Percentiles rank a stretch among this genome's conserved stretches.
Conservation (phyloP, 1,284 basidiomycete genomes). For the Cystobasidium pallidum region DNA sequence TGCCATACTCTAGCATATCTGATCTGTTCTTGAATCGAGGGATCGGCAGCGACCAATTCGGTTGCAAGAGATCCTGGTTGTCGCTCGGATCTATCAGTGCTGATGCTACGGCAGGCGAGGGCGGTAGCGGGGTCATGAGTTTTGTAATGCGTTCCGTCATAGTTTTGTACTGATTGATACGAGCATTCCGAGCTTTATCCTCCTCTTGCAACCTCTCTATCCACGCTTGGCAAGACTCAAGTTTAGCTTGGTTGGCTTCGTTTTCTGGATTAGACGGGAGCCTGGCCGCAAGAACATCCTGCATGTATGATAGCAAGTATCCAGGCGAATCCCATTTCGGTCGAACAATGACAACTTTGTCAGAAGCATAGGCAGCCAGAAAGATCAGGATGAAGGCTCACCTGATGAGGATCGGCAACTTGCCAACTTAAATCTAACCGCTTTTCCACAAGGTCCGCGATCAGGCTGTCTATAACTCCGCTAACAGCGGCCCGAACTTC, state of each 20-base stretch:
- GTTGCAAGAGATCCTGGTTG: slow-evolving; percentile 11
- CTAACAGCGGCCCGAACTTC: slow-evolving; percentile 23
- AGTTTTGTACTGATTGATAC: slow-evolving; percentile 38
- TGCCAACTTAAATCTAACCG: slow-evolving; percentile 30
- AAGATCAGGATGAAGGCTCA: neutral
- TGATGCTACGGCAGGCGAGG: neutral
- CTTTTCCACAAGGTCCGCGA: slow-evolving; percentile 36
- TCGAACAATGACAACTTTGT: neutral
- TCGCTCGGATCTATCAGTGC: neutral
- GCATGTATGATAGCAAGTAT: neutral
- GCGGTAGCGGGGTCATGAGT: slow-evolving; percentile 24
- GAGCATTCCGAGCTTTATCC: slow-evolving; percentile 33
- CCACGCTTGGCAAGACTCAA: slow-evolving; percentile 37
- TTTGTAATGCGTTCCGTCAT: slow-evolving; percentile 34
- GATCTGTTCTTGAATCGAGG: slow-evolving; percentile 20
- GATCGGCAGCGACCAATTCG: slow-evolving; percentile 24
- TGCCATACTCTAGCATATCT: slow-evolving; percentile 34
- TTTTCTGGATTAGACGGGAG: slow-evolving; percentile 39
- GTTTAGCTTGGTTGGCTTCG: slow-evolving; percentile 35
- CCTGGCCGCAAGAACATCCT: neutral
- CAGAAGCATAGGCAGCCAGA: neutral
- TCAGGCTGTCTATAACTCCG: slow-evolving; percentile 20
- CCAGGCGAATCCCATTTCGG: neutral
- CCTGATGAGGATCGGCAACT: slow-evolving; percentile 14
- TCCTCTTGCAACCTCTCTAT: slow-evolving; percentile 26